Percentiles rank a stretch among this genome's conserved stretches.
Conservation (phyloP, 352 stramenopile genomes). For the Phytophthora pini region DNA sequence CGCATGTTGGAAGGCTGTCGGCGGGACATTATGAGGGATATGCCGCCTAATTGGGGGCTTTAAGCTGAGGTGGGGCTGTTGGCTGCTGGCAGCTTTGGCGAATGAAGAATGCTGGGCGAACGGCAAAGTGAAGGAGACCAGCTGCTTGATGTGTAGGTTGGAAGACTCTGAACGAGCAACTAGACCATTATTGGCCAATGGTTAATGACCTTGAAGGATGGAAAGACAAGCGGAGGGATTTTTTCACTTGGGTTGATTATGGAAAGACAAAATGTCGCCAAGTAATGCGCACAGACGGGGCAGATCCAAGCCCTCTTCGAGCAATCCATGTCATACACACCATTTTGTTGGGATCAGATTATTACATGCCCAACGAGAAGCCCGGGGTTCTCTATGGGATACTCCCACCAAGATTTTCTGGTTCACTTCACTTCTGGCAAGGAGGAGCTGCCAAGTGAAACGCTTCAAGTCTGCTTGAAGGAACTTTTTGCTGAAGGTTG, state of each 20-base stretch:
- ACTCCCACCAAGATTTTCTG: neutral
- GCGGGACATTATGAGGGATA: slow-evolving; percentile 10
- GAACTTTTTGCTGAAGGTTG: neutral
- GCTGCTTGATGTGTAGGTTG: slow-evolving; percentile 18
- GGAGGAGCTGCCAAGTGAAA: neutral
- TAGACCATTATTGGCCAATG: slow-evolving; percentile 5
- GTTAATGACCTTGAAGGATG: slow-evolving; percentile 4
- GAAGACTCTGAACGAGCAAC: slow-evolving; percentile 5
- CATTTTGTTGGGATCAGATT: neutral
- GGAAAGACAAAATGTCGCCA: slow-evolving; percentile 12
- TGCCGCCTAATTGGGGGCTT: neutral
- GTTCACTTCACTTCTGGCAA: slow-evolving; percentile 1
- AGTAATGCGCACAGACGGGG: slow-evolving; percentile 8
- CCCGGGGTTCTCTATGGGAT: neutral
- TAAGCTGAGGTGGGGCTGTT: slow-evolving; percentile 11
- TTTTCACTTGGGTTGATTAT: neutral
- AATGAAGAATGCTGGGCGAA: slow-evolving; percentile 21
- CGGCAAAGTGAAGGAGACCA: slow-evolving; percentile 12
- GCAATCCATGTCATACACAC: slow-evolving; percentile 7
- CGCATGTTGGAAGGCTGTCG: slow-evolving; percentile 9
- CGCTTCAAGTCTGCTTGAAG: neutral
- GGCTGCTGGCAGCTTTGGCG: slow-evolving; percentile 10
- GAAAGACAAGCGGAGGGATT: slow-evolving; percentile 18
- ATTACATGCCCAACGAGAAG: neutral
- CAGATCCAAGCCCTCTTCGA: slow-evolving; percentile 5